Conservation (phyloP, 768 basidiomycete genomes). For the Rhodotorula sphaerocarpa region DNA sequence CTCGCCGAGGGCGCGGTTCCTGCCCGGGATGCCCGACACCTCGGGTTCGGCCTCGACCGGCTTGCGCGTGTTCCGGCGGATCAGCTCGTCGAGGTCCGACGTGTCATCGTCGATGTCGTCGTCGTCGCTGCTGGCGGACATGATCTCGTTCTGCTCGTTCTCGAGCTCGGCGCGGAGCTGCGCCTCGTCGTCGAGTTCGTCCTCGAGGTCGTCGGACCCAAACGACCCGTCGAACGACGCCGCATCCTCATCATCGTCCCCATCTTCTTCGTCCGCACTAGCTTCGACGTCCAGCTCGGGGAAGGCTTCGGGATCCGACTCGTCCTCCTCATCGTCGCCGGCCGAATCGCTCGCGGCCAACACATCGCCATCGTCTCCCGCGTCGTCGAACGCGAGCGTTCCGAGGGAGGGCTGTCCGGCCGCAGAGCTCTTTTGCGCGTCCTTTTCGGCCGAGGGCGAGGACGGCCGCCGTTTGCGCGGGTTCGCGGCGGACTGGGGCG, state of each 20-base stretch:
- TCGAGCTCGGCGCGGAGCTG: constrained; percentile 41
- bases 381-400: constrained; percentile 30
- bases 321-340: constrained; percentile 1
- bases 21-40: constrained; percentile 17
- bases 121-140: constrained; percentile 38
- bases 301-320: constrained; percentile 23
- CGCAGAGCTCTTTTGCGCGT: no score
- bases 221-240: constrained; percentile 43
- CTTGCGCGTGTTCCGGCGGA: constrained; percentile 36
- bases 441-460: neutral
- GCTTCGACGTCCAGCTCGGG: constrained; percentile 31
- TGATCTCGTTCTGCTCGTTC: constrained; percentile 38
- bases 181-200: constrained; percentile 32
- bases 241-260: constrained; percentile 42
- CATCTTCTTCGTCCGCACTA: constrained; percentile 47
- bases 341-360: neutral
- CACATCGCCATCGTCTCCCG: constrained; percentile 13
- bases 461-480: constrained; percentile 21
- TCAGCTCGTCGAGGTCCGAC: constrained; percentile 44
- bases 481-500: constrained; percentile 1
- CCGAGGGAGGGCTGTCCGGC: constrained; percentile 9
- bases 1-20: constrained; percentile 3
- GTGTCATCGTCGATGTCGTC: constrained; percentile 43
- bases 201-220: constrained; percentile 41
- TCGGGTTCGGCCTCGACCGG: constrained; percentile 36